Evolutionary conservation across 768 basidiomycete species (phyloP), one percentile per base, ranked within the genome.

Genomic region (Paxillus involutus): DNA sequence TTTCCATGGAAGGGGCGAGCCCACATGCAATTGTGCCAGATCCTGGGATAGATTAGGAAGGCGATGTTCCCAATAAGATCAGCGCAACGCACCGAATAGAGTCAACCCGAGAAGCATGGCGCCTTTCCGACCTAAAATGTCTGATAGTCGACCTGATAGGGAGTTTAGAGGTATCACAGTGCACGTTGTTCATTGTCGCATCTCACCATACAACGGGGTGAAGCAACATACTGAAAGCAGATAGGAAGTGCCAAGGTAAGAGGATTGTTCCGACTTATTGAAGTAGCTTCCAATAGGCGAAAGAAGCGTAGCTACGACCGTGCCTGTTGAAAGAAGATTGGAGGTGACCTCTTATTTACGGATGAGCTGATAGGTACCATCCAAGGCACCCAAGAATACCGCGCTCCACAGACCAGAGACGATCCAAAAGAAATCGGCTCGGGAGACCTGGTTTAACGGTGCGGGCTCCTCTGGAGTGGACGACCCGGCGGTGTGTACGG

Each of bases 161-260:
- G 65, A 50, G 58, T 59, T 64, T 53, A 62, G 61, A 50, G 46
- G 33, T 36, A 24, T 47, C 47, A 49, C 4, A 46, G 41, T 33
- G 12, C 11, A 12, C 5, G 35, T 35, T 19, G 16, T 32, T 29
- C 42, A 65, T 59, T 51, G 47, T 26, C 45, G 44, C 46, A 13
- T 70, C 79, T 61, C 57, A 85, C 91, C 91, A 77, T 92, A 92
- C 59, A 93, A 72, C 54, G 92, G 94, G 19, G 93, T 93, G 70
- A 94, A 94, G 73, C 90, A 94, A 64, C 92, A 94, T 39, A 94
- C 83, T 49, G 89, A 91, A 43, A 94, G 77, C 59, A 95, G 75
- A 74, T 94, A 94, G 12, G 91, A 81, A 12, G 92, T 93, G 32
- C 91, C 94, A 54, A 97, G 85, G 71, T 95, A 94, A 1, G 89